A percentile compares a stretch with the other conserved stretches of the same genome.
Conservation (phyloP, 1,284 basidiomycete species). For the Melampsora abietis-canadensis region DNA sequence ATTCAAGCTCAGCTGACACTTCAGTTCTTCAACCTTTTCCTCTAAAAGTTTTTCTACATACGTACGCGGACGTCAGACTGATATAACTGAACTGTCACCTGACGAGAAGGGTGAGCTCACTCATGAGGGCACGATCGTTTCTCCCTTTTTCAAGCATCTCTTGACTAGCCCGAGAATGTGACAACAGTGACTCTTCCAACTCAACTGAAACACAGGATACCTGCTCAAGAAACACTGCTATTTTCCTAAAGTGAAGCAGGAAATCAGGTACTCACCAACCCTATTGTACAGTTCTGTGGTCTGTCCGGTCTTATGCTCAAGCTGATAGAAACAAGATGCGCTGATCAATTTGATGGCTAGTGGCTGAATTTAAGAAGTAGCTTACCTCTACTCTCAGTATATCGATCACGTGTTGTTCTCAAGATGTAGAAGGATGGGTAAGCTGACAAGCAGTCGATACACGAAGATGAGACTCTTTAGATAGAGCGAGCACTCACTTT, state of each 20-base stretch:
- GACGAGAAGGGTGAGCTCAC: background rate
- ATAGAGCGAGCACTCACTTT: slow-evolving; percentile 9
- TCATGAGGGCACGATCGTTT: background rate
- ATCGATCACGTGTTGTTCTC: slow-evolving; percentile 33
- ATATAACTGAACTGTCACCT: too few relatives aligned
- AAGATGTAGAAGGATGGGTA: background rate
- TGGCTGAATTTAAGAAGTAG: background rate
- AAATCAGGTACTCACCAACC: slow-evolving; percentile 7
- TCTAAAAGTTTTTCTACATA: too few relatives aligned
- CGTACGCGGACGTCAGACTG: too few relatives aligned
- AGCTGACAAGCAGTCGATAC: background rate
- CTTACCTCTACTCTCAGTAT: slow-evolving; percentile 31
- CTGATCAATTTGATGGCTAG: background rate
- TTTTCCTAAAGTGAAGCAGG: background rate
- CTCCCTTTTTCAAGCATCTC: background rate
- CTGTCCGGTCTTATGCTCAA: slow-evolving; percentile 26
- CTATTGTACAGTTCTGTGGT: slow-evolving; percentile 17
- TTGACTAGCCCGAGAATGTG: background rate
- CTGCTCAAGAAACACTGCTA: background rate
- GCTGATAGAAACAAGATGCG: background rate
- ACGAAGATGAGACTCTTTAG: background rate
- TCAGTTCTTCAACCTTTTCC: too few relatives aligned
- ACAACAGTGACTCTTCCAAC: background rate
- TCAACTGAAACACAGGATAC: background rate
- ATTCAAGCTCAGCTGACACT: too few relatives aligned